Base-by-base conservation (phyloP, 148 eudicot genomes). In the Tetragonia tetragonoides region DNA sequence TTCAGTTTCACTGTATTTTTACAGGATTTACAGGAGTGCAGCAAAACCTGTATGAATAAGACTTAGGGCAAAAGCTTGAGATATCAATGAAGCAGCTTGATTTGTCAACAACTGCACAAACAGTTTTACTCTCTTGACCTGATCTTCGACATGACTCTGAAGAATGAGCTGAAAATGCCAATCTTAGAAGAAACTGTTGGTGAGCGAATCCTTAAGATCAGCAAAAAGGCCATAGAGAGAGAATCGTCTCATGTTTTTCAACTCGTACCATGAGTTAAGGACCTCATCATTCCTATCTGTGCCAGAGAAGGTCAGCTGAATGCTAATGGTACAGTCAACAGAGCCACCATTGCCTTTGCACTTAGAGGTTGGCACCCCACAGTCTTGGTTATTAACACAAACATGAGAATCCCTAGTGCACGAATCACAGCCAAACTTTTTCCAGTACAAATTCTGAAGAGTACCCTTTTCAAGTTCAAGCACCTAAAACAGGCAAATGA, bases 261-360 rank as follows among this genome's bases (percentile, higher is more conserved):
- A 84, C 79, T 92, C 90, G 47, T 92, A 92, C 98, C 98, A 94
- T 0, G 97, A 88, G 67, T 89, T 94, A 5, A 94, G 85, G 44
- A 90, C 97, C 3, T 81, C 78, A 6, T 81, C 71, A 44, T 86
- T 87, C 83, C 79, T 89, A 66, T 94, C 98, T 15, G 95, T 92
- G 18, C 98, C 98, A 1, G 98, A 94, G 73, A 94, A 92, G 44
- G 93, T 85, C 44, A 94, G 41, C 66, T 92, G 95, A 75, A 92
- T 84, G 75, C 92, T 84, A 2, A 89, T 49, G 71, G 81, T 84
- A 84, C 98, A 94, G 49, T 85, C 88, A 14, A 87, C 56, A 0
- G 86, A 0, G 2, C 96, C 94, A 3, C 93, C 89, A 64, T 73
- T 78, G 78, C 64, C 69, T 23, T 81, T 86, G 82, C 98, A 94